Conservation (phyloP, 495 filamentous ascomycete genomes). For the Collariella sp. region DNA sequence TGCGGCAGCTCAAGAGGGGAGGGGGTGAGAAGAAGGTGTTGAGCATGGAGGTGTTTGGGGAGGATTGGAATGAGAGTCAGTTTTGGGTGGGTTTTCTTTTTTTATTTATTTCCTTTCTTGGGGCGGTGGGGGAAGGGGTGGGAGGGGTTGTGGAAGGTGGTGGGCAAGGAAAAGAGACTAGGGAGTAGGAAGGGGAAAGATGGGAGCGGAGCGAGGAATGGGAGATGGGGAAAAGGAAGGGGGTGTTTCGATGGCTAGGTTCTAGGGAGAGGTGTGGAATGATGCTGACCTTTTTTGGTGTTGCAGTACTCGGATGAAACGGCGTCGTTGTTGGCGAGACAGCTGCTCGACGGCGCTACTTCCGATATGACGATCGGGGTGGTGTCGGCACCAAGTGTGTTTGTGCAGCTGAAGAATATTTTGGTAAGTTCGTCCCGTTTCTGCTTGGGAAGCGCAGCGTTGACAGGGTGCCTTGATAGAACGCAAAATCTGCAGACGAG, state of each 20-base stretch:
- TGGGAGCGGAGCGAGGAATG: too few species aligned
- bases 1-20: not conserved
- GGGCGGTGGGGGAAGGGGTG: not conserved
- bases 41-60: slow-evolving; percentile 63
- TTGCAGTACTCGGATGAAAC: slow-evolving; percentile 64
- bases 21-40: slow-evolving; percentile 24
- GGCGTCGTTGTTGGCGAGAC: slow-evolving; percentile 49
- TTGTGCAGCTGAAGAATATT: slow-evolving; percentile 63
- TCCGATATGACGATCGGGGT: slow-evolving; percentile 51
- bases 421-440: slow-evolving; percentile 33
- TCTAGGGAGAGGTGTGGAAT: not conserved
- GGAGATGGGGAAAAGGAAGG: too few species aligned
- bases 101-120: not conserved
- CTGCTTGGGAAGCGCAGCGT: not conserved
- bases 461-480: slow-evolving; percentile 17
- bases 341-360: slow-evolving; percentile 50
- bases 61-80: slow-evolving; percentile 77
- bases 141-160: not conserved
- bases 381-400: slow-evolving; percentile 67
- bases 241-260: not conserved
- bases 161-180: too few species aligned
- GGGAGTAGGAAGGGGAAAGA: not conserved
- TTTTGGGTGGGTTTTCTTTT: slow-evolving; percentile 52
- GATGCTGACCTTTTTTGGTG: not conserved
- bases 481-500: slow-evolving; percentile 20